These are phyloP conservation scores for Candida michaelii DNA, from an alignment of 805 yeast genomes.

Conservation along the genomic window DNA sequence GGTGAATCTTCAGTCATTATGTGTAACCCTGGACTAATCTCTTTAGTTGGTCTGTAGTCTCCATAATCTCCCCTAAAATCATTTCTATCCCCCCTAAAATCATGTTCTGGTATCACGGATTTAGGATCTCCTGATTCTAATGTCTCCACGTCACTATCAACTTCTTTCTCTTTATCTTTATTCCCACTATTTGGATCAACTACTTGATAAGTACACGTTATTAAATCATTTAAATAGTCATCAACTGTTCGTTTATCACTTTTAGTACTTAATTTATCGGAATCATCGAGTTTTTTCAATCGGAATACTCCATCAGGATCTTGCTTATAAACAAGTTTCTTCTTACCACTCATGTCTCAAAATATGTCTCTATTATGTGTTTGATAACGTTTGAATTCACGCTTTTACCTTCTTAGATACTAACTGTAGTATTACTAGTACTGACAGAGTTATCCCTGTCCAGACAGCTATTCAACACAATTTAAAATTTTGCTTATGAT, in stretches of 20 bases:
- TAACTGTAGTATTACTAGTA: too few species aligned
- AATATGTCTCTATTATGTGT: too few species aligned
- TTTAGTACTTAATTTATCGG: conserved; percentile 14
- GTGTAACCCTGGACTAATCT: conserved; percentile 9
- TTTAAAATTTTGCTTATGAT: background rate
- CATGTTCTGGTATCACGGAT: background rate
- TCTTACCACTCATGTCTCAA: conserved; percentile 21
- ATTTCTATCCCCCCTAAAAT: too few species aligned
- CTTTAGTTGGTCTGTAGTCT: conserved; percentile 6
- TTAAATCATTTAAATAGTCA: conserved; percentile 30
- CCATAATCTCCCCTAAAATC: too few species aligned
- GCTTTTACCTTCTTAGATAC: too few species aligned
- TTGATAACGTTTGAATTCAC: too few species aligned
- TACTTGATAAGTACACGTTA: conserved; percentile 31
- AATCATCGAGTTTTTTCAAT: conserved; percentile 26
- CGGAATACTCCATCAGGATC: conserved; percentile 42
- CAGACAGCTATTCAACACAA: too few species aligned
- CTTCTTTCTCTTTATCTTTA: background rate
- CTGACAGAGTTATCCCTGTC: too few species aligned
- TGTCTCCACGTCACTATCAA: background rate
- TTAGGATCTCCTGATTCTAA: background rate
- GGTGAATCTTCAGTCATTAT: background rate
- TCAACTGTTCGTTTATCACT: conserved; percentile 23
- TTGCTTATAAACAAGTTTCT: conserved; percentile 34
- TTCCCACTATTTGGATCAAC: conserved; percentile 14